phyloP scores from a whole-genome alignment of 2,329 filamentous ascomycete genomes.

The Alternaria alternata region DNA sequence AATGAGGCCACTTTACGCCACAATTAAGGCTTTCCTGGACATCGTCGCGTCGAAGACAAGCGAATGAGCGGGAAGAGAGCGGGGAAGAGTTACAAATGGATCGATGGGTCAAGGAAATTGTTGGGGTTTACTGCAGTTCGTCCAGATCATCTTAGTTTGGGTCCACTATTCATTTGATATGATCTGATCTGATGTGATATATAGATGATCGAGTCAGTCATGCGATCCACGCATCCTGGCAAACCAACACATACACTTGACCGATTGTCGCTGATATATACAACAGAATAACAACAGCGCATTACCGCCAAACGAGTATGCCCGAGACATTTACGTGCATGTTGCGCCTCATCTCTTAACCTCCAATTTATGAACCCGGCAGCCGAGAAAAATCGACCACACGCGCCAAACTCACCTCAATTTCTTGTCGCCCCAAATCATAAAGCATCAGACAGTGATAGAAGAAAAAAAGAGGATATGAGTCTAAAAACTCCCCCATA shows the following conservation, averaged over 20 bases:
- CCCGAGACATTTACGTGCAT: neutral
- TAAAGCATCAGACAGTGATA: conserved; percentile 1
- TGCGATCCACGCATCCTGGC: neutral
- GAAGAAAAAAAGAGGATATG: neutral
- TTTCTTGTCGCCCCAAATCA: conserved; percentile 2
- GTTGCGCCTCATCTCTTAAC: neutral
- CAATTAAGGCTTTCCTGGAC: neutral
- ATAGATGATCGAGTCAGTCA: neutral
- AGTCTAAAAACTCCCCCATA: conserved; percentile 8
- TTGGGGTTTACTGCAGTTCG: neutral
- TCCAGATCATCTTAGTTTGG: neutral
- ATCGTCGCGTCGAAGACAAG: neutral
- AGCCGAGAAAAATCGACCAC: neutral
- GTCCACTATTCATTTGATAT: conserved; percentile 1
- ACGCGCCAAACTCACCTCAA: neutral
- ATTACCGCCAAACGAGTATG: neutral
- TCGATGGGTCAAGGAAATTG: neutral
- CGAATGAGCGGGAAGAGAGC: neutral
- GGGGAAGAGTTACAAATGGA: neutral
- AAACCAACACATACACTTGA: neutral
- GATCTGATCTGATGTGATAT: neutral
- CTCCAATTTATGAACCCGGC: neutral
- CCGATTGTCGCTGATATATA: conserved; percentile 1
- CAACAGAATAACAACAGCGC: neutral
- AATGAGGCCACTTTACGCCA: neutral